Evolutionary conservation across 768 basidiomycete species (phyloP).

Genomic region (Mycena kentingensis): DNA sequence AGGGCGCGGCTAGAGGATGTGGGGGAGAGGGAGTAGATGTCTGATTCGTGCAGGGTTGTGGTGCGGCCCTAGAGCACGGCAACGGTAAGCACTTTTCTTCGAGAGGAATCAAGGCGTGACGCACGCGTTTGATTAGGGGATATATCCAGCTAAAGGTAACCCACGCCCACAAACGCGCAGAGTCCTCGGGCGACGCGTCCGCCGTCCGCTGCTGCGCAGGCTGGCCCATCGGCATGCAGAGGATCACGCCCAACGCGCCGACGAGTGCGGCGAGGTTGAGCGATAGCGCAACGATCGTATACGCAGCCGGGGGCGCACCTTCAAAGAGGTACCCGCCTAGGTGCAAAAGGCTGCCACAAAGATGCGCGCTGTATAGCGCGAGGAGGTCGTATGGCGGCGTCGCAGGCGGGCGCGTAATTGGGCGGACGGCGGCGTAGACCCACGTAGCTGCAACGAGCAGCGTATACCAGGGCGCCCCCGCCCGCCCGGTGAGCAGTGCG

Average conservation of each 20-base stretch:
- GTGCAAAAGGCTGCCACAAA: conserved; percentile 46
- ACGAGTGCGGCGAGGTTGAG: conserved; percentile 49
- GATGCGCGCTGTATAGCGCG: conserved; percentile 51
- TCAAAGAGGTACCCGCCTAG: conserved; percentile 60
- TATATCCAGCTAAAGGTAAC: conserved; percentile 52
- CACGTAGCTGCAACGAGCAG: conserved; percentile 58
- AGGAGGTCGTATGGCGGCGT: conserved; percentile 70
- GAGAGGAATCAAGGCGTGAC: conserved; percentile 6
- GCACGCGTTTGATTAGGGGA: conserved; percentile 57
- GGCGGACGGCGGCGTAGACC: conserved; percentile 66
- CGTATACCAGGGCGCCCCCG: conserved; percentile 33
- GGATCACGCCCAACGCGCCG: conserved; percentile 46
- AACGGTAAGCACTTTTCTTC: not conserved
- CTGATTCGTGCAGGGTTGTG: conserved; percentile 65
- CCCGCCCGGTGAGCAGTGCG: conserved; percentile 37
- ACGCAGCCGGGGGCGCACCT: no score
- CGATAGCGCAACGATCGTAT: conserved; percentile 34
- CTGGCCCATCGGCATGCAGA: conserved; percentile 64
- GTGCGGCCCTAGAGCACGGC: conserved; percentile 39
- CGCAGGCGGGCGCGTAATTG: conserved; percentile 50
- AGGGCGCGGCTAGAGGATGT: conserved; percentile 67
- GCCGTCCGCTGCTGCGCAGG: conserved; percentile 65
- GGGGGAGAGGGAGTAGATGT: conserved; percentile 73
- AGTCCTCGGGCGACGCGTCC: conserved; percentile 35
- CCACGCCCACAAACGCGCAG: not conserved